phyloP scores from a whole-genome alignment of 768 basidiomycete genomes.

The Boletellus emodensis region DNA sequence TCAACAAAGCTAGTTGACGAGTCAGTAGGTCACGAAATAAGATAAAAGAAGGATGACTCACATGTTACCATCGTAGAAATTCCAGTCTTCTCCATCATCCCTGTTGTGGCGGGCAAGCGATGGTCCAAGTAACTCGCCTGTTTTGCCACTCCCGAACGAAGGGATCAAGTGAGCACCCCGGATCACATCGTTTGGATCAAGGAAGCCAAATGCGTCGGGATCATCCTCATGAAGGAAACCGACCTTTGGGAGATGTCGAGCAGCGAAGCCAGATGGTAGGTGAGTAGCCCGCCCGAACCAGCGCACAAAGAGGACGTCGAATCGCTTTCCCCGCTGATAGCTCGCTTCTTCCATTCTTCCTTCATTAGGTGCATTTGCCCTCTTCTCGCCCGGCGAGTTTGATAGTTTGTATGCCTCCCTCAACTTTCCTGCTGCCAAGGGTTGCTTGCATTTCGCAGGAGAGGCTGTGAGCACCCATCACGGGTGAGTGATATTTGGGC shows the following conservation, averaged over 20 bases:
- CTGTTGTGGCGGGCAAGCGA: not conserved
- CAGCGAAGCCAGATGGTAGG: not conserved
- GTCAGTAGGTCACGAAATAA: too few relatives aligned
- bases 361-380: too few relatives aligned
- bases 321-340: too few relatives aligned
- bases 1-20: not conserved
- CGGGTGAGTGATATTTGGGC: constrained; percentile 2
- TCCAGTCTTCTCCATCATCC: constrained; percentile 22
- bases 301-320: constrained; percentile 1
- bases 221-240: not conserved
- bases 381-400: too few relatives aligned
- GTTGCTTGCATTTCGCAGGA: constrained; percentile 15
- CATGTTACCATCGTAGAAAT: constrained; percentile 32
- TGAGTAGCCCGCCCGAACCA: not conserved
- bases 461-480: constrained; percentile 15
- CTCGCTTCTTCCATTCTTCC: too few relatives aligned
- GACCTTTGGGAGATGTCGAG: not conserved
- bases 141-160: not conserved
- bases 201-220: not conserved
- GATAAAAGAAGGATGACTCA: constrained; percentile 8
- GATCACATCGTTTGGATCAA: not conserved
- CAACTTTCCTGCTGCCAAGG: constrained; percentile 26
- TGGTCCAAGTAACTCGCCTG: not conserved
- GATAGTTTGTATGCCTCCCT: constrained; percentile 30
- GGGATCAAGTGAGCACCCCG: not conserved